phyloP scores from a whole-genome alignment of 1,139 yeast genomes.

The Saccharomyces pastorianus region DNA sequence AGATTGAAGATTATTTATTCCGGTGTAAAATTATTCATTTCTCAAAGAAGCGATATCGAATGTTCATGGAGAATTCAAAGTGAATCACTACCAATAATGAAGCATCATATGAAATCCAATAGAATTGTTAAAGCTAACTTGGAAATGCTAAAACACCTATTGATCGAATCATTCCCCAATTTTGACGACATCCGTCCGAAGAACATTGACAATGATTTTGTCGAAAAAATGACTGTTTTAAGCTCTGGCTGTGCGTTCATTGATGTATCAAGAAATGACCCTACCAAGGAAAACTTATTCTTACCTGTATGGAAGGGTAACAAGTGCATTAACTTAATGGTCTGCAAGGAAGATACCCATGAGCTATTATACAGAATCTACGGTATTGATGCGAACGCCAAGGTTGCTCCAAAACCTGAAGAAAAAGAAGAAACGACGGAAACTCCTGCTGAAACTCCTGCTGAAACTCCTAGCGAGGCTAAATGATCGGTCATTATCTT shows the following conservation, averaged over 20 bases:
- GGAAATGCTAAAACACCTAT: conserved; percentile 54
- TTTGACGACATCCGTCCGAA: conserved; percentile 45
- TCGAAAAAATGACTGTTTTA: conserved; percentile 44
- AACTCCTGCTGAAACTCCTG: background rate
- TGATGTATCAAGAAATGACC: conserved; percentile 51
- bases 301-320: conserved; percentile 92
- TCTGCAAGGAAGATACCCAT: conserved; percentile 84
- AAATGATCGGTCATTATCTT: background rate
- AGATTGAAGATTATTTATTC: conserved; percentile 83
- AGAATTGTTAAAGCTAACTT: conserved; percentile 49
- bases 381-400: conserved; percentile 58
- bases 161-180: conserved; percentile 77
- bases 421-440: conserved; percentile 7
- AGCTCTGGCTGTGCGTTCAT: conserved; percentile 83
- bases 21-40: conserved; percentile 83
- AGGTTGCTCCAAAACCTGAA: conserved; percentile 32
- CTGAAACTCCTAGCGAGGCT: conserved; percentile 5
- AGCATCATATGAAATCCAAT: conserved; percentile 46
- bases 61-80: conserved; percentile 89
- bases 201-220: conserved; percentile 52
- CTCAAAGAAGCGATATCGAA: conserved; percentile 74
- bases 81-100: conserved; percentile 66
- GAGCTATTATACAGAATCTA: conserved; percentile 81
- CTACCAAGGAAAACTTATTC: conserved; percentile 54
- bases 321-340: conserved; percentile 81